Evolutionary conservation across 495 filamentous ascomycete species (phyloP).

Genomic region (Daldinia concentrica): DNA sequence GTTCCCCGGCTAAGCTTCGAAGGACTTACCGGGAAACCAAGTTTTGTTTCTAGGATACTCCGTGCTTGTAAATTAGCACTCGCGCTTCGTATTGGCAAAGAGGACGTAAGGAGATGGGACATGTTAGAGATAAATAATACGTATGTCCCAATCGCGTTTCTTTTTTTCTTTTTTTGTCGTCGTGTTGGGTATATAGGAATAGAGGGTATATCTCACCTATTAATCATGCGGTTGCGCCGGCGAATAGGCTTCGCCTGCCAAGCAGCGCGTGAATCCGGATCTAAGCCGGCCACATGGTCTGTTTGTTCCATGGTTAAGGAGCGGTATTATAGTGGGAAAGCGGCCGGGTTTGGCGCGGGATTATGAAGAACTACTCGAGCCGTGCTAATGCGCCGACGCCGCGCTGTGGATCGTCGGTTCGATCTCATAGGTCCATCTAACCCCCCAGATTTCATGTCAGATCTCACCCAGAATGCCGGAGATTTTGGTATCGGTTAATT

Average conservation of each 20-base stretch:
- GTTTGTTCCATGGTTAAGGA: constrained; percentile 31
- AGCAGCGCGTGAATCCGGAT: constrained; percentile 37
- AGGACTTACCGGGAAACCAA: constrained; percentile 18
- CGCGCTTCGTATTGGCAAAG: constrained; percentile 1
- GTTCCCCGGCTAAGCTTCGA: constrained; percentile 48
- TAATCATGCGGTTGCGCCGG: constrained; percentile 73
- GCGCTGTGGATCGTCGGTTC: constrained; percentile 38
- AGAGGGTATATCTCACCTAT: constrained; percentile 45
- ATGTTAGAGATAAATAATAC: constrained; percentile 12
- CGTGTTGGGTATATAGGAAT: not conserved
- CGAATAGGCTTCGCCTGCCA: constrained; percentile 60
- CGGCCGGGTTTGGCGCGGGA: constrained; percentile 11
- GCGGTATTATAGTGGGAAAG: constrained; percentile 1
- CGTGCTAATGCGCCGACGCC: constrained; percentile 31
- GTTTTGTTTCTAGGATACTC: constrained; percentile 30
- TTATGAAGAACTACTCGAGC: constrained; percentile 17
- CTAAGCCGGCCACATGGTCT: constrained; percentile 42
- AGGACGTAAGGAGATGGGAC: not conserved
- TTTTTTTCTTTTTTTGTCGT: constrained; percentile 1
- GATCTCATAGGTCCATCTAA: constrained; percentile 43
- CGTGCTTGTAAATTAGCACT: constrained; percentile 31
- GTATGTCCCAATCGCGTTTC: not conserved
- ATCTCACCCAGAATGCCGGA: constrained; percentile 38
- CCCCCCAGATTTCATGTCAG: constrained; percentile 44
- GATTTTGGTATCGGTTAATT: constrained; percentile 36